phyloP scores from a whole-genome alignment of 164 flowering plant species.

The Brasenia schreberi region DNA sequence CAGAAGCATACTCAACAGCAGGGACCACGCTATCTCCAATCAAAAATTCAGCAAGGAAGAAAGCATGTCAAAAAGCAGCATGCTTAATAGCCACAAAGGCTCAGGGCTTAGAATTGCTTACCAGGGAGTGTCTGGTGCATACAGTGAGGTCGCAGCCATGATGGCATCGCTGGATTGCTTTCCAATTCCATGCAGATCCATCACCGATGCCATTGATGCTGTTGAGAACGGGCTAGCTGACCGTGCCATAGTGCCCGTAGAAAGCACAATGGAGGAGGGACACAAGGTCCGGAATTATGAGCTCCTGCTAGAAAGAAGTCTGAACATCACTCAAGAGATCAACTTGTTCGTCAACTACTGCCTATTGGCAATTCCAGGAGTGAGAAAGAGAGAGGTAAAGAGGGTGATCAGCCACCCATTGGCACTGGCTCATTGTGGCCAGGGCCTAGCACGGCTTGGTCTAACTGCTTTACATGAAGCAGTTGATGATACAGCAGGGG shows the following conservation, averaged over 20 bases:
- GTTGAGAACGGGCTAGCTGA: slow-evolving; percentile 14
- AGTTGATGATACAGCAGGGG: slow-evolving; percentile 23
- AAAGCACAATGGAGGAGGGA: slow-evolving; percentile 16
- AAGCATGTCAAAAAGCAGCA: background rate
- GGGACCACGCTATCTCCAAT: background rate
- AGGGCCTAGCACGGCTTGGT: slow-evolving; percentile 13
- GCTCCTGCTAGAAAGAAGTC: slow-evolving; percentile 8
- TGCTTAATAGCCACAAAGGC: background rate
- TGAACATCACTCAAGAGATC: slow-evolving; percentile 17
- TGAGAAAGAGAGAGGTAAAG: slow-evolving; percentile 11
- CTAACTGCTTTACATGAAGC: slow-evolving; percentile 9
- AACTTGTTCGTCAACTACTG: slow-evolving; percentile 18
- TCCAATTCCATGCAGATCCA: slow-evolving; percentile 12
- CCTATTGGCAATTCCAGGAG: slow-evolving; percentile 20
- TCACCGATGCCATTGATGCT: slow-evolving; percentile 11
- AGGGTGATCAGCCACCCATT: slow-evolving; percentile 21
- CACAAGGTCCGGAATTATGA: slow-evolving; percentile 15
- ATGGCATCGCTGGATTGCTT: slow-evolving; percentile 13
- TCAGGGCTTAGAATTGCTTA: slow-evolving; percentile 12
- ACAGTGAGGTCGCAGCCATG: slow-evolving; percentile 19
- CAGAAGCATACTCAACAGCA: background rate
- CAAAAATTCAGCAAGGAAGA: background rate
- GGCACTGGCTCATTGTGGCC: slow-evolving; percentile 21
- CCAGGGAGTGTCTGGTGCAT: slow-evolving; percentile 21
- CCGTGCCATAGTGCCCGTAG: slow-evolving; percentile 16